Evolutionary conservation across 2,329 filamentous ascomycete genomes (phyloP), one percentile per base, ranked within the genome.

Genomic region (Colletotrichum cereale): DNA sequence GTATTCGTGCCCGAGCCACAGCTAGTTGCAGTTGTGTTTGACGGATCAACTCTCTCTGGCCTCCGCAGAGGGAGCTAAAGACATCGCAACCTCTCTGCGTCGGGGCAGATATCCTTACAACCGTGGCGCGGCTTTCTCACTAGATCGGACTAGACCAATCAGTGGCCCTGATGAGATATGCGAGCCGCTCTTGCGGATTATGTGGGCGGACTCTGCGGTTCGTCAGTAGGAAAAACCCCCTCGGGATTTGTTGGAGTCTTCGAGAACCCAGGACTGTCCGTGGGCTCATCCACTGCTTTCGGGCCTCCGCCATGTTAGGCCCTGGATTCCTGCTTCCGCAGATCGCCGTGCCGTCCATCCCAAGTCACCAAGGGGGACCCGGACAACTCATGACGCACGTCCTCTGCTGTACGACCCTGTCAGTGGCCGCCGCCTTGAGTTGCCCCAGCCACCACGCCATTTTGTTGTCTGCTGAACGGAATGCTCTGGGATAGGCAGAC

Each of bases 371-470:
- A 18, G 42, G 67, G 66, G 38, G 55, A 36, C 47, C 62, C 66
- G 56, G 47, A 42, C 31, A 31, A 16, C 42, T 47, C 62, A 42
- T 29, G 2, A 60, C 65, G 65, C 69, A 72, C 69, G 66, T 55
- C 60, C 69, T 55, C 53, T 62, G 62, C 58, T 34, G 36, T 21
- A 60, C 38, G 24, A 60, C 69, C 65, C 60, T 69, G 60, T 40
- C 58, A 48, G 68, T 47, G 36, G 52, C 64, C 65, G 63, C 68
- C 68, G 68, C 58, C 58, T 53, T 71, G 58, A 71, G 47, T 58
- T 52, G 58, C 68, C 69, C 65, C 58, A 64, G 48, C 42, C 50
- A 64, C 69, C 69, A 72, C 69, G 69, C 69, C 69, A 72, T 69
- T 55, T 72, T 55, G 55, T 60, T 31, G 38, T 60, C 53, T 72